Percentiles rank a stretch among this genome's conserved stretches.
phyloP scores from a whole-genome alignment of 1,139 yeast genomes.

The Protomyces inouyei region DNA sequence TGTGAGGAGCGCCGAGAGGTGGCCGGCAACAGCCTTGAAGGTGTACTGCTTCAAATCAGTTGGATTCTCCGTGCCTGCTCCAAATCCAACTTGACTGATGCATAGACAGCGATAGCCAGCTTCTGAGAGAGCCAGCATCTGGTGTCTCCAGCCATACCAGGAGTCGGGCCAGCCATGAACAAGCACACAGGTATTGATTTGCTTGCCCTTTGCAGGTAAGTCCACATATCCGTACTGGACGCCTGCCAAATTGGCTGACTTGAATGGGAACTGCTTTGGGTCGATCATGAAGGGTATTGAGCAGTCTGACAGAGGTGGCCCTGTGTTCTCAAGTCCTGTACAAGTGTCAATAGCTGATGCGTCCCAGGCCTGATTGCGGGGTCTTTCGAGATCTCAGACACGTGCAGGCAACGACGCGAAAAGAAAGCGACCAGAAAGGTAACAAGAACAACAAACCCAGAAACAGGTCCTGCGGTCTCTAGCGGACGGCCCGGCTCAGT shows the following conservation, averaged over 20 bases:
- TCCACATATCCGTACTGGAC: constrained; percentile 18
- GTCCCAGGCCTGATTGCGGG: no score
- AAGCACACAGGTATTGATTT: constrained; percentile 9
- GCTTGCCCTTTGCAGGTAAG: constrained; percentile 12
- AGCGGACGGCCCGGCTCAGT: background rate
- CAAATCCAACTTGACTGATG: constrained; percentile 23
- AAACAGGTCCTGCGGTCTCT: no score
- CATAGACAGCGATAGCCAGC: constrained; percentile 18
- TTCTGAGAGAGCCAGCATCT: constrained; percentile 4
- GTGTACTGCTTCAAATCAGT: constrained; percentile 8
- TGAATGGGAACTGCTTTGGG: constrained; percentile 11
- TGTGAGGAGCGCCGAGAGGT: constrained; percentile 1
- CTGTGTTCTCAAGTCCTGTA: no score
- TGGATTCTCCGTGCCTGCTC: constrained; percentile 17
- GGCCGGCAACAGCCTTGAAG: constrained; percentile 12
- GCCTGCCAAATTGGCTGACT: constrained; percentile 12
- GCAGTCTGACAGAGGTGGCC: background rate
- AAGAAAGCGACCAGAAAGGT: background rate
- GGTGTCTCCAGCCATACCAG: constrained; percentile 25
- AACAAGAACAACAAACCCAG: background rate
- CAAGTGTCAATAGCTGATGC: no score
- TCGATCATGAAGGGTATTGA: constrained; percentile 2
- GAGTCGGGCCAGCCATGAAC: constrained; percentile 27
- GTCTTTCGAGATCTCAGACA: background rate
- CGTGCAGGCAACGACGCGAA: background rate